Conservation (phyloP, 768 basidiomycete species). For the Phylloporus rhodoxanthus region DNA sequence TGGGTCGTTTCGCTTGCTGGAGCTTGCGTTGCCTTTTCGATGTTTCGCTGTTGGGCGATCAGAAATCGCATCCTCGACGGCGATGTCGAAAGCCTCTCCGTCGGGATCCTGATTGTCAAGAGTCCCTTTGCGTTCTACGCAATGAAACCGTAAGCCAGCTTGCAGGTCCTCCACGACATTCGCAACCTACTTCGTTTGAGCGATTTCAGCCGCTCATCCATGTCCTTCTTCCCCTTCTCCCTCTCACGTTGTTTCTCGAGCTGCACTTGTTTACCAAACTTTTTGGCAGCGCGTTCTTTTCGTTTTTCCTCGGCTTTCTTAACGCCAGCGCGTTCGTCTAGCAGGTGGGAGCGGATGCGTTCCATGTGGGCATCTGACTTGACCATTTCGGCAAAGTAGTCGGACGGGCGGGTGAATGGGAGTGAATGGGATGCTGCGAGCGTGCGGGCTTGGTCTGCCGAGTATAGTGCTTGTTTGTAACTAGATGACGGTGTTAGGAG, state of each 20-base stretch:
- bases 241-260: conserved; percentile 90
- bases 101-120: conserved; percentile 58
- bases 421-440: conserved; percentile 76
- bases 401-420: conserved; percentile 85
- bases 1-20: conserved; percentile 29
- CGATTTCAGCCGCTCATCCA: conserved; percentile 78
- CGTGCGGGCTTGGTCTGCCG: conserved; percentile 66
- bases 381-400: conserved; percentile 99
- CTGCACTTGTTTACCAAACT: conserved; percentile 98
- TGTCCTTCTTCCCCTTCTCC: conserved; percentile 83
- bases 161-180: not conserved
- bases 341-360: conserved; percentile 80
- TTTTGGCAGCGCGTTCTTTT: conserved; percentile 91
- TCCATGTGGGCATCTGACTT: conserved; percentile 98
- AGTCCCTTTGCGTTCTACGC: conserved; percentile 75
- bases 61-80: conserved; percentile 83
- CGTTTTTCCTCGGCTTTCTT: conserved; percentile 90
- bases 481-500: conserved; percentile 36
- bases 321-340: conserved; percentile 84
- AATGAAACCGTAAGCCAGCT: conserved; percentile 2
- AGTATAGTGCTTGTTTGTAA: conserved; percentile 91
- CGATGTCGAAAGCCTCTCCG: conserved; percentile 72
- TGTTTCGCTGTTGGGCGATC: conserved; percentile 63
- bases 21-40: conserved; percentile 25
- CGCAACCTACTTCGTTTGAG: conserved; percentile 74